These are phyloP conservation scores for Sanchytrium tribonematis DNA, from an alignment of 371 early-diverging fungal genomes.

Conservation along the genomic window DNA sequence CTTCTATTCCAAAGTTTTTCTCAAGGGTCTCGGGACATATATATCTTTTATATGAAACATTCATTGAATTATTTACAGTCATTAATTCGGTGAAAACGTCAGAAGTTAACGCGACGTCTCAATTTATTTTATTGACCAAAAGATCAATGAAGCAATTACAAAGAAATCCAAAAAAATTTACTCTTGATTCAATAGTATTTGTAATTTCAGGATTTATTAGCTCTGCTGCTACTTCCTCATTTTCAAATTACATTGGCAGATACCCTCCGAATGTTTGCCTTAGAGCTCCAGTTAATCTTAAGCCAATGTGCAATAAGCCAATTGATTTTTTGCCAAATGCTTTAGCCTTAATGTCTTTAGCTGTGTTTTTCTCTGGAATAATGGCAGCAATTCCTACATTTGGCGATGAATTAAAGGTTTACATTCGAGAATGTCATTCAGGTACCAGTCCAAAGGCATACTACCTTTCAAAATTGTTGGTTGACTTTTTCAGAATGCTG, in stretches of 20 bases:
- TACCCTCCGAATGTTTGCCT: slow-evolving; percentile 15
- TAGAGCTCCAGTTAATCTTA: slow-evolving; percentile 13
- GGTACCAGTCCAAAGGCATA: no score
- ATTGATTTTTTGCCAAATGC: slow-evolving; percentile 10
- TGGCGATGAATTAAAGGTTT: no score
- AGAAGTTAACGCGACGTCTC: slow-evolving; percentile 2
- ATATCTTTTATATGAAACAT: slow-evolving; percentile 9
- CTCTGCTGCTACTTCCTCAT: slow-evolving; percentile 12
- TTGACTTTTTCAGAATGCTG: no score
- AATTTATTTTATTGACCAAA: slow-evolving; percentile 7
- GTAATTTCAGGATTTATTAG: slow-evolving; percentile 19
- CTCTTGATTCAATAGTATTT: slow-evolving; percentile 21
- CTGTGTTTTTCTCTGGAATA: slow-evolving; percentile 16
- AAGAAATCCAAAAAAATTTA: slow-evolving; percentile 13
- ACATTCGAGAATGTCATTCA: no score
- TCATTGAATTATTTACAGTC: slow-evolving; percentile 10
- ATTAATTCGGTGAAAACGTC: slow-evolving; percentile 11
- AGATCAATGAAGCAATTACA: slow-evolving; percentile 16
- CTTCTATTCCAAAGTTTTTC: no score
- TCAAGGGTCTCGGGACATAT: no score
- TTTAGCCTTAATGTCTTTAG: slow-evolving; percentile 15
- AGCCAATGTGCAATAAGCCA: slow-evolving; percentile 8
- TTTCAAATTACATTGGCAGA: slow-evolving; percentile 12
- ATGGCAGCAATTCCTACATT: no score
- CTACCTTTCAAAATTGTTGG: no score